phyloP scores from a whole-genome alignment of 2,329 filamentous ascomycete genomes.

The Aurifilum marmelostoma region DNA sequence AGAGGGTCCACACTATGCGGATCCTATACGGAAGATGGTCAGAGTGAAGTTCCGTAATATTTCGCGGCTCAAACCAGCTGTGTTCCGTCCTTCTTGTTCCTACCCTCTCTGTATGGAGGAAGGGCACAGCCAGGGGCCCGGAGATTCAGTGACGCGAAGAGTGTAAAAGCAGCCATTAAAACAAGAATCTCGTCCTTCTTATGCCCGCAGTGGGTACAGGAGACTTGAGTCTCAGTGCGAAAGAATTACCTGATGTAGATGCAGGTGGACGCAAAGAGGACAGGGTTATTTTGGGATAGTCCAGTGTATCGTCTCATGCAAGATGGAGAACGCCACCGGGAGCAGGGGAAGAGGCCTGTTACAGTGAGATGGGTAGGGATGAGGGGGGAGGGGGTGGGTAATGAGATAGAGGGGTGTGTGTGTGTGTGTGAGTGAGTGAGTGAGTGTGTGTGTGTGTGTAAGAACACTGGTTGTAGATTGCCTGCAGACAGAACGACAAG shows the following conservation, averaged over 20 bases:
- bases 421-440: neutral
- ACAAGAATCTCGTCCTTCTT: neutral
- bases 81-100: neutral
- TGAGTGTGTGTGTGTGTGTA: neutral
- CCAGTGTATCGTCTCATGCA: neutral
- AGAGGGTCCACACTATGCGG: constrained; percentile 15
- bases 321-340: neutral
- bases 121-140: neutral
- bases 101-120: neutral
- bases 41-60: constrained; percentile 15
- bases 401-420: neutral
- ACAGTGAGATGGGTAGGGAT: neutral
- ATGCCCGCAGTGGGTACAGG: neutral
- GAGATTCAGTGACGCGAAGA: neutral
- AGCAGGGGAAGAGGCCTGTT: neutral
- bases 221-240: neutral
- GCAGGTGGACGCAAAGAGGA: neutral
- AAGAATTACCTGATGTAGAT: neutral
- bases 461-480: neutral
- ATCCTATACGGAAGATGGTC: constrained; percentile 19
- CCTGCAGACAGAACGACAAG: neutral
- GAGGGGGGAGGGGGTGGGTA: neutral
- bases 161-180: neutral
- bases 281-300: neutral
- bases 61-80: constrained; percentile 5